Conservation (phyloP, 176 grass and related monocot species). For the Oryza australiensis region DNA sequence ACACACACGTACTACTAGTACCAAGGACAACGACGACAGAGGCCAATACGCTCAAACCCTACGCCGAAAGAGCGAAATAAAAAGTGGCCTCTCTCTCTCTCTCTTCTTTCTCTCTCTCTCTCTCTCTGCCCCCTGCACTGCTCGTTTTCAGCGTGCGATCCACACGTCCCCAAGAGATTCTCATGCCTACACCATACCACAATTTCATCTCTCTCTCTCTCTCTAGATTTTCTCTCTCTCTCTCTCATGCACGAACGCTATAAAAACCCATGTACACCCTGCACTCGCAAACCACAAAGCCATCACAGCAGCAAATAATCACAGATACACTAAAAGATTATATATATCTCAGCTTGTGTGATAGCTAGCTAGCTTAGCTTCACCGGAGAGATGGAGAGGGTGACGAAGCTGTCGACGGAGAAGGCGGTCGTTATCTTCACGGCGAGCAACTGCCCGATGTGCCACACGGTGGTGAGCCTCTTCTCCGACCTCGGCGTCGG, state of each 20-base stretch:
- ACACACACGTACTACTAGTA: neutral
- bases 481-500: conserved; percentile 50
- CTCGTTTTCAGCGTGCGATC: neutral
- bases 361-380: neutral
- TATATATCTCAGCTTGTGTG: neutral
- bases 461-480: conserved; percentile 63
- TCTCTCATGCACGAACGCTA: conserved; percentile 14
- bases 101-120: neutral
- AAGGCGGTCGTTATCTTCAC: conserved; percentile 66
- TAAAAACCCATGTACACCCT: conserved; percentile 11
- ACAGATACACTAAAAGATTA: neutral
- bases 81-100: neutral
- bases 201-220: neutral
- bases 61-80: neutral
- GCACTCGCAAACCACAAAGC: conserved; percentile 3
- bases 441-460: conserved; percentile 49
- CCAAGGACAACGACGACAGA: neutral
- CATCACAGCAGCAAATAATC: neutral
- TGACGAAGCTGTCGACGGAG: conserved; percentile 51
- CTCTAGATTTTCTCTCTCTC: neutral
- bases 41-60: neutral
- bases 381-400: conserved; percentile 37
- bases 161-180: conserved; percentile 1
- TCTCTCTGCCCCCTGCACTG: neutral
- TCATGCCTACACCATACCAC: neutral